A percentile compares a stretch with the other conserved stretches of the same genome.
Evolutionary conservation across 306 rosid species (phyloP).

Genomic region (Vachellia collinsii): DNA sequence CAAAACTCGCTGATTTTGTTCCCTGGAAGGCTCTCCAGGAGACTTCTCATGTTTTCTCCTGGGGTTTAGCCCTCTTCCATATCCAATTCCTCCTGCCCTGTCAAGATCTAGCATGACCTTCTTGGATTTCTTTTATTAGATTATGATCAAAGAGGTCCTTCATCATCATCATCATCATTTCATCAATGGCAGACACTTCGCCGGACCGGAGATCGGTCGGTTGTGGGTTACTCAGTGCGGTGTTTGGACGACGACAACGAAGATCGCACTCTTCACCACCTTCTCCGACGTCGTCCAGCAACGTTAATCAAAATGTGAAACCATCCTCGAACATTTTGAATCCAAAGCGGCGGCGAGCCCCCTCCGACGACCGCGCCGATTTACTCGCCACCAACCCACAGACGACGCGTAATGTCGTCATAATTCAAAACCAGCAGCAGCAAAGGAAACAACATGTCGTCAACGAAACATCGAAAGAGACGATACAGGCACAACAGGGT

Average conservation of each 20-base stretch:
- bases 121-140: background rate
- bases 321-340: constrained; percentile 31
- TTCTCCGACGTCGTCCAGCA: background rate
- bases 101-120: background rate
- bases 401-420: background rate
- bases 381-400: constrained; percentile 27
- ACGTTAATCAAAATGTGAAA: constrained; percentile 30
- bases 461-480: constrained; percentile 17
- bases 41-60: constrained; percentile 48
- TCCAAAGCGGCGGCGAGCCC: constrained; percentile 52
- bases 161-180: background rate
- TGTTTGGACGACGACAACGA: constrained; percentile 58
- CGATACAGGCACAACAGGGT: constrained; percentile 24
- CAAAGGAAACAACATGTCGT: constrained; percentile 22
- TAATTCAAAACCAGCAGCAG: constrained; percentile 11
- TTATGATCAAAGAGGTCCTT: background rate
- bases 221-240: constrained; percentile 70
- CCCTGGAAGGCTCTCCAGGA: constrained; percentile 47
- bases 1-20: constrained; percentile 1
- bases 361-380: constrained; percentile 30
- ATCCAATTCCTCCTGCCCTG: background rate
- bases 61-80: constrained; percentile 23
- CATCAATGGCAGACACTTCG: constrained; percentile 62
- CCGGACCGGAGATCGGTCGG: constrained; percentile 64
- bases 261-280: constrained; percentile 43